Percentiles rank a stretch among this genome's conserved stretches.
Evolutionary conservation across 768 basidiomycete genomes (phyloP).

Genomic region (Rhodotorula taiwanensis): DNA sequence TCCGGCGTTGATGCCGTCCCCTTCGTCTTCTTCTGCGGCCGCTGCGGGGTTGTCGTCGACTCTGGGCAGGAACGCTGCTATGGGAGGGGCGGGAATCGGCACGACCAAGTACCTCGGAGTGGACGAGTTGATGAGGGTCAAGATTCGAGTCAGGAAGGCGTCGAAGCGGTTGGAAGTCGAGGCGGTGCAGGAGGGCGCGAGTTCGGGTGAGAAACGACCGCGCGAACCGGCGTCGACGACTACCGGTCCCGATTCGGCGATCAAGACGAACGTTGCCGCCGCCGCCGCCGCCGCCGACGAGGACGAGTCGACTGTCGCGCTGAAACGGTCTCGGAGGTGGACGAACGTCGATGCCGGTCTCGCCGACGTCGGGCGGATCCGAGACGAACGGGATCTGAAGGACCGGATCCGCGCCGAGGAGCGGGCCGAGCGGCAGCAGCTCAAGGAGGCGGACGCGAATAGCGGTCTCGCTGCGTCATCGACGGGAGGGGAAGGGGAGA

Average conservation of each 20-base stretch:
- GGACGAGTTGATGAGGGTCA: conserved; percentile 11
- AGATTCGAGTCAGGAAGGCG: conserved; percentile 6
- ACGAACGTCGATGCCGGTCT: not conserved
- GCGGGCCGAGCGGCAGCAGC: conserved; percentile 2
- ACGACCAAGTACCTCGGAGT: not conserved
- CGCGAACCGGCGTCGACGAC: not conserved
- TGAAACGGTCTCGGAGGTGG: not conserved
- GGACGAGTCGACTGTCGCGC: not conserved
- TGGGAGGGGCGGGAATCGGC: too few relatives aligned
- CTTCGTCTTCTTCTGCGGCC: too few relatives aligned
- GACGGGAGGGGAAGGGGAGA: conserved; percentile 4
- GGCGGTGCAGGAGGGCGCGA: too few relatives aligned
- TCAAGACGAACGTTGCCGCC: not conserved
- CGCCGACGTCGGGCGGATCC: conserved; percentile 4
- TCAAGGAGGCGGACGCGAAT: conserved; percentile 4
- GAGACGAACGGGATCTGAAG: conserved; percentile 6
- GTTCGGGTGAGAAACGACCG: not conserved
- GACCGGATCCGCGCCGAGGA: conserved; percentile 13
- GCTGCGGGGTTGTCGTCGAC: not conserved
- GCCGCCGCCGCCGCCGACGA: not conserved
- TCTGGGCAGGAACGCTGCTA: too few relatives aligned
- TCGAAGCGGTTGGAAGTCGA: too few relatives aligned
- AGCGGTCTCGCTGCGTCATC: conserved; percentile 2
- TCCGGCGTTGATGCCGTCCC: not conserved
- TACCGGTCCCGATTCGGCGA: not conserved